These are phyloP conservation scores for Paramecium sonneborni DNA, from an alignment of 73 alveolate genomes.

Conservation along the genomic window DNA sequence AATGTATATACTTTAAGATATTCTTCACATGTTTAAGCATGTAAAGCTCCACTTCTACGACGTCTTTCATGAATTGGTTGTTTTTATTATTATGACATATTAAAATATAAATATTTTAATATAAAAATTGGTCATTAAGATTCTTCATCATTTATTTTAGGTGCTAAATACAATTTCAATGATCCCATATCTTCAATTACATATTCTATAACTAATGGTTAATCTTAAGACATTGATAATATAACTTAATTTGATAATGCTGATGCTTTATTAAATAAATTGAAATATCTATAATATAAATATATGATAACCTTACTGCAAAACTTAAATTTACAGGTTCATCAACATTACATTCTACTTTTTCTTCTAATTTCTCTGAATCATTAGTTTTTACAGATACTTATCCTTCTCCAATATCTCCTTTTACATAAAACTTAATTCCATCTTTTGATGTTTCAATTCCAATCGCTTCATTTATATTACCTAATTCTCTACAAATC, in stretches of 20 bases:
- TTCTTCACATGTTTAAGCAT: conserved; percentile 53
- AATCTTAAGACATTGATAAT: conserved; percentile 89
- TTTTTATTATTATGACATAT: neutral
- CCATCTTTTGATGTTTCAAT: conserved; percentile 87
- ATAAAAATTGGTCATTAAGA: conserved; percentile 30
- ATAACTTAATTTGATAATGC: conserved; percentile 81
- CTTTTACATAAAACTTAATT: conserved; percentile 90
- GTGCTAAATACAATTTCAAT: conserved; percentile 97
- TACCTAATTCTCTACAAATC: conserved; percentile 91
- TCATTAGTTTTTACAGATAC: conserved; percentile 87
- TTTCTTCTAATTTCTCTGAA: conserved; percentile 83
- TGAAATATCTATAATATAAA: conserved; percentile 85
- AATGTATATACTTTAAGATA: neutral
- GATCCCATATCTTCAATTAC: conserved; percentile 93
- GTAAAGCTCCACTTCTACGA: conserved; percentile 51
- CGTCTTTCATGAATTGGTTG: neutral
- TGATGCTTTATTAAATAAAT: conserved; percentile 97
- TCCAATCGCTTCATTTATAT: conserved; percentile 88
- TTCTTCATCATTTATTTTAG: conserved; percentile 95
- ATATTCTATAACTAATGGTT: conserved; percentile 93
- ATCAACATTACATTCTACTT: conserved; percentile 80
- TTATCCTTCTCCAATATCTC: conserved; percentile 96
- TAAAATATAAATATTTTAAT: neutral
- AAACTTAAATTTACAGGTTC: conserved; percentile 90
- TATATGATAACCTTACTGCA: conserved; percentile 76